These are phyloP conservation scores for Pseudohalonectria lignicola DNA, from an alignment of 2,329 filamentous ascomycete species.

Conservation along the genomic window DNA sequence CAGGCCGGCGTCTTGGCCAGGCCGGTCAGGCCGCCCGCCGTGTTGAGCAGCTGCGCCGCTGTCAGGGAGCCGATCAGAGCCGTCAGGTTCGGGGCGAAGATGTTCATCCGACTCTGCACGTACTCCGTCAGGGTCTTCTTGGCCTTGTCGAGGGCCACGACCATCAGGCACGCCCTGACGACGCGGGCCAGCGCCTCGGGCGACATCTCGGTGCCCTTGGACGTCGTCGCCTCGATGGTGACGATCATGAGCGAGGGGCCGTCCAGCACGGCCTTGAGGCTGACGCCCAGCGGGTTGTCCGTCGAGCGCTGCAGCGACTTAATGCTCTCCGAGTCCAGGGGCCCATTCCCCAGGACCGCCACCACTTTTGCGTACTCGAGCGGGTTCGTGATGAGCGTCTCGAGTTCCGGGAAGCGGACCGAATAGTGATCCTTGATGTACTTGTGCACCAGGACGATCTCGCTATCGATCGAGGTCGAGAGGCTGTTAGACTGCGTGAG, in stretches of 20 bases:
- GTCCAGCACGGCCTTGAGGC: slow-evolving; percentile 73
- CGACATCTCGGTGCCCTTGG: slow-evolving; percentile 67
- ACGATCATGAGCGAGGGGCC: slow-evolving; percentile 92
- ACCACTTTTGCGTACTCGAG: slow-evolving; percentile 94
- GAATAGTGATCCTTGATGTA: slow-evolving; percentile 96
- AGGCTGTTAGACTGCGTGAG: slow-evolving; percentile 81
- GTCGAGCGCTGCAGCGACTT: slow-evolving; percentile 65
- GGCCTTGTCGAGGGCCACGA: slow-evolving; percentile 74
- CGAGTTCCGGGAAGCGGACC: slow-evolving; percentile 82
- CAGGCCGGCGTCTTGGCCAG: slow-evolving; percentile 88
- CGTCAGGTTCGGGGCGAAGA: slow-evolving; percentile 91
- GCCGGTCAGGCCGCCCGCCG: slow-evolving; percentile 77
- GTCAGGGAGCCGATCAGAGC: slow-evolving; percentile 84
- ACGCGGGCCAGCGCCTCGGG: slow-evolving; percentile 66
- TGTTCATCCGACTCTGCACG: slow-evolving; percentile 91
- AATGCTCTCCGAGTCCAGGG: slow-evolving; percentile 71
- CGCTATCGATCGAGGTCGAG: slow-evolving; percentile 85
- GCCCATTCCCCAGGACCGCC: slow-evolving; percentile 83
- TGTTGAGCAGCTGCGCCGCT: slow-evolving; percentile 92
- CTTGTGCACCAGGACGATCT: slow-evolving; percentile 90
- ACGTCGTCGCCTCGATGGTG: slow-evolving; percentile 85
- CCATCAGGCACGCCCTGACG: slow-evolving; percentile 72
- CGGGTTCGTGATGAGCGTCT: slow-evolving; percentile 79
- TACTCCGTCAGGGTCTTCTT: slow-evolving; percentile 85
- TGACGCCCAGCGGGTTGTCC: slow-evolving; percentile 65